Evolutionary conservation across 495 filamentous ascomycete species (phyloP).

Genomic region (Penicillium alfredii): DNA sequence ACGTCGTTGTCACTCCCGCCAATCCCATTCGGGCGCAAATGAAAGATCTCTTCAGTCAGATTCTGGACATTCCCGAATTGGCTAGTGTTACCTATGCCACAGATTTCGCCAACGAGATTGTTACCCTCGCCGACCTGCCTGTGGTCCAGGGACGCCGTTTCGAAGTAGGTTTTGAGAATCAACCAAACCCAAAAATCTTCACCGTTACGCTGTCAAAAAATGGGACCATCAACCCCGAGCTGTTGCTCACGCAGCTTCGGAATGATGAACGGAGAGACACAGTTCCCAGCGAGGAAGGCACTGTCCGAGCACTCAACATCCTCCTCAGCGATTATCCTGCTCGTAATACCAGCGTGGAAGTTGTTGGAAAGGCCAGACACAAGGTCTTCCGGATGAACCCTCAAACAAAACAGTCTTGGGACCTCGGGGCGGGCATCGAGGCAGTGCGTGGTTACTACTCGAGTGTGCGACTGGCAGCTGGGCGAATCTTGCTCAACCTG

Average conservation of each 20-base stretch:
- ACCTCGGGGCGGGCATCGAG: constrained; percentile 32
- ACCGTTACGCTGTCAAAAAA: not conserved
- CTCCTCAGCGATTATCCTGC: too few relatives aligned
- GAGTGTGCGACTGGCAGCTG: constrained; percentile 38
- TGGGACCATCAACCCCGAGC: not conserved
- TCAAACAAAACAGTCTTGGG: constrained; percentile 1
- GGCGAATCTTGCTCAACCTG: constrained; percentile 42
- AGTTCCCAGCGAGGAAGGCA: constrained; percentile 2
- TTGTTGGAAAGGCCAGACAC: not conserved
- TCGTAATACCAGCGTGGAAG: too few relatives aligned
- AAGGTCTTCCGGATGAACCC: constrained; percentile 19
- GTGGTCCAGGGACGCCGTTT: too few relatives aligned
- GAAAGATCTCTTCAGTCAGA: constrained; percentile 4
- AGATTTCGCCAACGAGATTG: constrained; percentile 12
- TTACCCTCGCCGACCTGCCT: constrained; percentile 3
- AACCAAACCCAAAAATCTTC: too few relatives aligned
- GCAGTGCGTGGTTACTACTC: constrained; percentile 44
- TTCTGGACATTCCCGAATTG: not conserved
- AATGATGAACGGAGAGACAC: not conserved
- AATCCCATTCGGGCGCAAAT: constrained; percentile 1
- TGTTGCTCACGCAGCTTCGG: not conserved
- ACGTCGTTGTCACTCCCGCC: constrained; percentile 4
- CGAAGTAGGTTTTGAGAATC: too few relatives aligned
- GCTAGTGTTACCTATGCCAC: constrained; percentile 1
- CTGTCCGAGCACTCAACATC: constrained; percentile 45